These are phyloP conservation scores for Fagopyrum tataricum DNA, from an alignment of 148 eudicot genomes.

Conservation along the genomic window DNA sequence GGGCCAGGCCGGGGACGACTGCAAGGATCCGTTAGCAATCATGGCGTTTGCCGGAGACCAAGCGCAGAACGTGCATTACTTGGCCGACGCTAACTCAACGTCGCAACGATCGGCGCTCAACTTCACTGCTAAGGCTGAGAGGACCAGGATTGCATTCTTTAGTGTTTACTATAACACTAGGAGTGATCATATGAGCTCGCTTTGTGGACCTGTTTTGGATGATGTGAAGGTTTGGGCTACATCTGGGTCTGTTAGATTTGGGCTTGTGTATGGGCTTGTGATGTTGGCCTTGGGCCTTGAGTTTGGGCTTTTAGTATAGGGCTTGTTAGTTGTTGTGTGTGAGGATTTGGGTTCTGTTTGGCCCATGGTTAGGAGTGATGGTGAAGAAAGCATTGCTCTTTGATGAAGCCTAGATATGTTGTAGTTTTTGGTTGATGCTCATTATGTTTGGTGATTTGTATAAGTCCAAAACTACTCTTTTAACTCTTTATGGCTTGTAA, in stretches of 20 bases:
- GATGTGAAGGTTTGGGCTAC: conserved; percentile 76
- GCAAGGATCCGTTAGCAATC: conserved; percentile 77
- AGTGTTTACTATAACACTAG: conserved; percentile 92
- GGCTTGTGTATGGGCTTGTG: conserved; percentile 22
- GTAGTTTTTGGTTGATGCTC: not conserved
- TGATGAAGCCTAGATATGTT: conserved; percentile 5
- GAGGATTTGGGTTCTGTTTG: not conserved
- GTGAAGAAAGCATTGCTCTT: conserved; percentile 6
- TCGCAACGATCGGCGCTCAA: conserved; percentile 52
- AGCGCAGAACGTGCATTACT: conserved; percentile 70
- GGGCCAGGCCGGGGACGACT: conserved; percentile 73
- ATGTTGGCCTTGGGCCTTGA: conserved; percentile 26
- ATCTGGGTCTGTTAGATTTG: conserved; percentile 31
- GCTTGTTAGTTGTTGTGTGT: not conserved
- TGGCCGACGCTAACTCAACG: conserved; percentile 48
- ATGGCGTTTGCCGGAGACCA: conserved; percentile 98
- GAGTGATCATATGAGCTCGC: conserved; percentile 89
- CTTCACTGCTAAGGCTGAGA: conserved; percentile 85
- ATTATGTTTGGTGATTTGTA: not conserved
- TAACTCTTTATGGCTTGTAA: no score
- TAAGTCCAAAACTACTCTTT: conserved; percentile 3
- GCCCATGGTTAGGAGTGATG: not conserved
- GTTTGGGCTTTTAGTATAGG: conserved; percentile 1
- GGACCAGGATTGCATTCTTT: conserved; percentile 77
- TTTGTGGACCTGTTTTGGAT: conserved; percentile 94